A percentile compares a stretch with the other conserved stretches of the same genome.
Evolutionary conservation across 805 yeast species (phyloP).

Genomic region (Pichia cabralensis): DNA sequence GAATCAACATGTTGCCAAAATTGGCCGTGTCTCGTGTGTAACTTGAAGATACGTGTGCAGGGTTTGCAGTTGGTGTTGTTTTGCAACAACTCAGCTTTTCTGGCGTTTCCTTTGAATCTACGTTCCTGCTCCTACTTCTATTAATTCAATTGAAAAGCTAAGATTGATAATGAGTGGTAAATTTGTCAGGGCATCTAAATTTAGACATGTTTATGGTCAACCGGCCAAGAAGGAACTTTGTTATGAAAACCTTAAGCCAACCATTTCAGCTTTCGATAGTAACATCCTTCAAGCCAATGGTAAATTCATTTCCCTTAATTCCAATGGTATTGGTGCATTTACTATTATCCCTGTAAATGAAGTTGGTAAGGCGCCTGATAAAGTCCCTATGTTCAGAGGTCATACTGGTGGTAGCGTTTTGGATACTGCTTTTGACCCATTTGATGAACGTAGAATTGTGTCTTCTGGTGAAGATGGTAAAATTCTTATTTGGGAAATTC

Average conservation of each 20-base stretch:
- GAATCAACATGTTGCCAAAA: too few species aligned
- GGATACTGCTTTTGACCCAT: constrained; percentile 94
- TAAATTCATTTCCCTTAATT: constrained; percentile 70
- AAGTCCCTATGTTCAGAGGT: constrained; percentile 88
- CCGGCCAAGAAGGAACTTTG: constrained; percentile 61
- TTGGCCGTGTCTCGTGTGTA: too few species aligned
- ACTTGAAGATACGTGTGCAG: too few species aligned
- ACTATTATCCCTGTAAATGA: constrained; percentile 83
- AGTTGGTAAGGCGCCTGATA: constrained; percentile 88
- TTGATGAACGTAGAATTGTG: constrained; percentile 62
- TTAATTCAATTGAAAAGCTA: too few species aligned
- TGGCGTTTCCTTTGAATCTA: too few species aligned
- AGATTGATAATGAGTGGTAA: constrained; percentile 58
- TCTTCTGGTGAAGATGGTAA: constrained; percentile 77
- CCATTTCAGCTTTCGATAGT: constrained; percentile 95
- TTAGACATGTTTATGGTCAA: constrained; percentile 94
- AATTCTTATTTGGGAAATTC: constrained; percentile 81
- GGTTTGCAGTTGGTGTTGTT: too few species aligned
- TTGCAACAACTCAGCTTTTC: too few species aligned
- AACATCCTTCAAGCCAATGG: constrained; percentile 84
- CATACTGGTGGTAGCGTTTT: constrained; percentile 93
- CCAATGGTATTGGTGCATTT: constrained; percentile 97
- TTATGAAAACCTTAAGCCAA: constrained; percentile 66
- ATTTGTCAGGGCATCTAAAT: constrained; percentile 94
- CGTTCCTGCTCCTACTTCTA: not conserved